phyloP scores from a whole-genome alignment of 192 early-diverging fungal species.

The Coemansia sp. region DNA sequence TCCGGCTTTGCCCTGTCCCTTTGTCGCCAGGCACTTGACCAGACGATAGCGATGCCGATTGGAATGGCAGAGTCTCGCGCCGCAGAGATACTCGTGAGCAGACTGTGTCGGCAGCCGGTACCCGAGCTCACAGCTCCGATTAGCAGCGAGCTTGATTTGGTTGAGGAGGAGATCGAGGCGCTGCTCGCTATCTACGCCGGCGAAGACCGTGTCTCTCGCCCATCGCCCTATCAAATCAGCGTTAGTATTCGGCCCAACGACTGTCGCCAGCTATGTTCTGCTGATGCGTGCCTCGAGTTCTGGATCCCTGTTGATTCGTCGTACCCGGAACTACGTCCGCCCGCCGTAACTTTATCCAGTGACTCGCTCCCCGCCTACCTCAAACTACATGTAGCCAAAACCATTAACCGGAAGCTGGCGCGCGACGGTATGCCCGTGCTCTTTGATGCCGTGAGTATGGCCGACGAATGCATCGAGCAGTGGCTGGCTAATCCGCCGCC shows the following conservation, averaged over 20 bases:
- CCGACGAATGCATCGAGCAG: conserved; percentile 52
- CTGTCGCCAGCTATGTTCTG: not conserved
- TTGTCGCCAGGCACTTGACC: not conserved
- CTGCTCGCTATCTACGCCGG: conserved; percentile 35
- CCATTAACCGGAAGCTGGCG: conserved; percentile 29
- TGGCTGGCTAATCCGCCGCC: conserved; percentile 36
- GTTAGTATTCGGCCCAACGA: conserved; percentile 15
- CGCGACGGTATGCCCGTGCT: conserved; percentile 53
- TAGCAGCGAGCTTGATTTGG: not conserved
- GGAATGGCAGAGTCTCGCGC: conserved; percentile 13
- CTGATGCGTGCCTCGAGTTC: conserved; percentile 61
- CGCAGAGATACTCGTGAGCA: conserved; percentile 4
- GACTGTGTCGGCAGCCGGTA: conserved; percentile 3
- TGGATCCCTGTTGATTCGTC: conserved; percentile 59
- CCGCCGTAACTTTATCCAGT: conserved; percentile 64
- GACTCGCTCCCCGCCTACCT: conserved; percentile 74
- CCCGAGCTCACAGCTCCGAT: not conserved
- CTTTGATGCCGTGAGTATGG: conserved; percentile 62
- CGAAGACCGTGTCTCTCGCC: conserved; percentile 12
- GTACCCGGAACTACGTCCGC: conserved; percentile 72
- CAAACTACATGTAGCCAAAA: conserved; percentile 60
- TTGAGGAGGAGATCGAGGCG: conserved; percentile 30
- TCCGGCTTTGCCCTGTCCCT: conserved; percentile 29
- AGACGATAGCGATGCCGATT: not conserved
- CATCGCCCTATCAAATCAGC: conserved; percentile 1